Base-by-base conservation (phyloP, 192 early-diverging fungal species). In the Funneliformis mosseae region DNA sequence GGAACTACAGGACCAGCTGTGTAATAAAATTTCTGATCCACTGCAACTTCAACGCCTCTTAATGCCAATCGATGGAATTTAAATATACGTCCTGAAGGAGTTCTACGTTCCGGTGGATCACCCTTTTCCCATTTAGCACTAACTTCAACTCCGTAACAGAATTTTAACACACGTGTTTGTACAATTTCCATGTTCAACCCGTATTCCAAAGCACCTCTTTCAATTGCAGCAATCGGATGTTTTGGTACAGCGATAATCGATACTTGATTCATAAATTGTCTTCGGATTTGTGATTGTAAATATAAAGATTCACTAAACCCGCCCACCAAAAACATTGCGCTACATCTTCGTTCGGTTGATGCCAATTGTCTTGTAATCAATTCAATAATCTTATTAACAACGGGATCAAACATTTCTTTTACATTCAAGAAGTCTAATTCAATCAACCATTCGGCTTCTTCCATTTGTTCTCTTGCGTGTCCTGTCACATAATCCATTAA, bases 281-380 rank as follows among this genome's bases (percentile, higher is more conserved):
- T 67, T 66, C 86, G 81, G 8, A 89, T 85, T 27, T 87, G 84
- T 18, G 80, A 81, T 67, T 87, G 85, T 1, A 91, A 66, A 55
- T 91, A 91, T 43, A 83, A 80, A 21, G 87, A 88, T 7, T 85
- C 85, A 46, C 87, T 87, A 83, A 91, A 89, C 0, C 88, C 89
- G 75, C 89, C 89, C 2, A 91, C 88, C 62, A 91, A 68, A 60
- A 91, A 88, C 41, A 91, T 87, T 55, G 89, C 88, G 42, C 87
- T 80, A 14, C 88, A 80, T 21, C 81, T 82, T 45, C 61, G 76
- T 39, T 83, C 72, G 4, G 86, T 83, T 72, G 89, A 85, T 27
- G 81, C 80, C 12, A 89, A 64, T 71, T 91, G 89, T 27, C 87
- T 82, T 73, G 86, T 85, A 41, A 89, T 87, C 64, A 91, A 74